phyloP scores from a whole-genome alignment of 306 rosid species.

The Vachellia collinsii region DNA sequence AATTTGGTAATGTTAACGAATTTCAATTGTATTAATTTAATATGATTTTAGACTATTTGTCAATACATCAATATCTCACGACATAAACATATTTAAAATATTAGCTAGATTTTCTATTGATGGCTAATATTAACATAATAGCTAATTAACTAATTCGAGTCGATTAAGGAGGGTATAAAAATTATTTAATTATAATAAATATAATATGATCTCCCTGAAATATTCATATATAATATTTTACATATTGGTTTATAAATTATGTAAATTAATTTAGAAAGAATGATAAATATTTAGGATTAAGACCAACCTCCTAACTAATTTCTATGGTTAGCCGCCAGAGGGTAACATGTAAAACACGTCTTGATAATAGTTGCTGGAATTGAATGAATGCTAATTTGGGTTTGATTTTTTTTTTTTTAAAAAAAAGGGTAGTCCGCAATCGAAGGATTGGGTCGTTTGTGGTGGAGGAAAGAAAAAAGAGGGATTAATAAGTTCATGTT shows the following conservation, averaged over 20 bases:
- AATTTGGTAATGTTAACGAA: not conserved
- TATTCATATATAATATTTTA: too few relatives aligned
- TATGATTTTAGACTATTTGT: not conserved
- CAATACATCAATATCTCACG: not conserved
- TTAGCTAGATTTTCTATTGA: not conserved
- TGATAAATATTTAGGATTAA: too few relatives aligned
- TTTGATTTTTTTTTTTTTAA: not conserved
- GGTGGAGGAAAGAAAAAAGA: conserved; percentile 33
- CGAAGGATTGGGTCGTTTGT: conserved; percentile 32
- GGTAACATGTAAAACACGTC: not conserved
- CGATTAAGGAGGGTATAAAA: too few relatives aligned
- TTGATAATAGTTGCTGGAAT: not conserved
- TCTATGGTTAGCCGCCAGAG: too few relatives aligned
- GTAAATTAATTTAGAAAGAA: too few relatives aligned
- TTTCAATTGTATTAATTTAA: not conserved
- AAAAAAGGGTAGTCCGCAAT: conserved; percentile 42
- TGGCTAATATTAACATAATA: not conserved
- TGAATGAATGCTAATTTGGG: not conserved
- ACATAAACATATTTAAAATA: not conserved
- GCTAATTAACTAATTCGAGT: too few relatives aligned
- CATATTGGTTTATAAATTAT: too few relatives aligned
- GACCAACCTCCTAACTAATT: too few relatives aligned
- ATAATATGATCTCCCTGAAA: too few relatives aligned
- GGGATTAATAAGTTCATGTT: conserved; percentile 21
- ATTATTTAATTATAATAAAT: too few relatives aligned